Conservation (phyloP, 768 basidiomycete species). For the Coprinopsis cinerea region DNA sequence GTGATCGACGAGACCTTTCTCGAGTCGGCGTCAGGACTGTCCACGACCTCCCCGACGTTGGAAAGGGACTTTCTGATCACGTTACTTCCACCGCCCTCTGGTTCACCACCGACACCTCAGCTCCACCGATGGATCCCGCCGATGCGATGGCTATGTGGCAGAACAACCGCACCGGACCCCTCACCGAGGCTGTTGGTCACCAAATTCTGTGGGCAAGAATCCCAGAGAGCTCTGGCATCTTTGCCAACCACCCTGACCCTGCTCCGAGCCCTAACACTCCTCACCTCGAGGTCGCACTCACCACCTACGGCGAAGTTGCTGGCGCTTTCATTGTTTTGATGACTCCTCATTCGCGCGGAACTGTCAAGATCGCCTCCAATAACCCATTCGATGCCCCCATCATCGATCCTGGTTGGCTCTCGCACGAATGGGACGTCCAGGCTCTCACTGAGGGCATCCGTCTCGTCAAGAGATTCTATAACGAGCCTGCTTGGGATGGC, state of each 20-base stretch:
- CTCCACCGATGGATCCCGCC: neutral
- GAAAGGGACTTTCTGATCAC: constrained; percentile 18
- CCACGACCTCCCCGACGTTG: constrained; percentile 15
- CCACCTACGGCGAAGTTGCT: neutral
- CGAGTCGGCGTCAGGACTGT: constrained; percentile 9
- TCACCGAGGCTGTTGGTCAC: neutral
- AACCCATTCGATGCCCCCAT: constrained; percentile 21
- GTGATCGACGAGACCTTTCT: constrained; percentile 10
- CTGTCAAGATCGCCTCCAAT: constrained; percentile 15
- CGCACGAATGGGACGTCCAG: constrained; percentile 6
- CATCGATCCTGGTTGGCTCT: constrained; percentile 7
- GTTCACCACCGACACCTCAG: neutral
- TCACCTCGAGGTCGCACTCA: constrained; percentile 24
- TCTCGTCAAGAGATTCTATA: constrained; percentile 7
- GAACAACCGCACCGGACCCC: constrained; percentile 7
- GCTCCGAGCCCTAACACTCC: constrained; percentile 2
- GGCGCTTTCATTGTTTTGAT: neutral
- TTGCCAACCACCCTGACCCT: constrained; percentile 13
- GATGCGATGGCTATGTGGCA: constrained; percentile 7
- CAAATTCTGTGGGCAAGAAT: constrained; percentile 10
- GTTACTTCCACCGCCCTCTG: neutral
- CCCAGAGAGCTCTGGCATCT: constrained; percentile 9
- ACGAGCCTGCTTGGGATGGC: constrained; percentile 7
- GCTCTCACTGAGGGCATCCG: constrained; percentile 8
- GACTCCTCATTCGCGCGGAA: constrained; percentile 10